phyloP scores from a whole-genome alignment of 2,329 filamentous ascomycete genomes.

The Cercospora sp. region DNA sequence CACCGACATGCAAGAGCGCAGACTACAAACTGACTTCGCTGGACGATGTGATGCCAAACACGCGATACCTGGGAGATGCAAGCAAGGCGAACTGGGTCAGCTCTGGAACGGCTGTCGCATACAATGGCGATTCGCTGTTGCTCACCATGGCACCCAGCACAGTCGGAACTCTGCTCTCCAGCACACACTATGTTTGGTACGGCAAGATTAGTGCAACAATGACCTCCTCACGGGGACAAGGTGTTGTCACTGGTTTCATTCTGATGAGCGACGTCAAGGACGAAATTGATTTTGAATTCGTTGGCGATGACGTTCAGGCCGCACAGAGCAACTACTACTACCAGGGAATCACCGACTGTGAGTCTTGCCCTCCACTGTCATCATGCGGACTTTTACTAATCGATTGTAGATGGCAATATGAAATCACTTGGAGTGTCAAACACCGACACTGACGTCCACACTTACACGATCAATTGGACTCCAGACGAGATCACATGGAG shows the following conservation, averaged over 20 bases:
- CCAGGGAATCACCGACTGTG: slow-evolving; percentile 89
- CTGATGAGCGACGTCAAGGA: slow-evolving; percentile 94
- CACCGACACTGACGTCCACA: slow-evolving; percentile 77
- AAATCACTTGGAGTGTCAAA: slow-evolving; percentile 68
- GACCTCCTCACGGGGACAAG: slow-evolving; percentile 78
- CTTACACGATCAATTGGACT: slow-evolving; percentile 91
- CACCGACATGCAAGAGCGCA: slow-evolving; percentile 74
- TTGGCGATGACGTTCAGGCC: slow-evolving; percentile 73
- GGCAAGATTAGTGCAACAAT: slow-evolving; percentile 84
- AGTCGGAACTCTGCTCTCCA: slow-evolving; percentile 82
- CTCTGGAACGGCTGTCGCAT: slow-evolving; percentile 70
- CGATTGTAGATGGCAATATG: slow-evolving; percentile 66
- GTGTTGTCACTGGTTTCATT: slow-evolving; percentile 97
- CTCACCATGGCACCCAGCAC: slow-evolving; percentile 87
- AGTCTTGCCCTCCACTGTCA: slow-evolving; percentile 42
- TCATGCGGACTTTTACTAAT: slow-evolving; percentile 24
- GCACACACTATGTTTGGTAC: slow-evolving; percentile 93
- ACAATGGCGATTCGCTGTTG: slow-evolving; percentile 66
- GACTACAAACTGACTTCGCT: slow-evolving; percentile 73
- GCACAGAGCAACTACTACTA: slow-evolving; percentile 97
- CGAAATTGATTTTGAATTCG: slow-evolving; percentile 96
- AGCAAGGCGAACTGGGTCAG: slow-evolving; percentile 82
- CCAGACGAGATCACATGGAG: slow-evolving; percentile 84
- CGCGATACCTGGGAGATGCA: slow-evolving; percentile 83
- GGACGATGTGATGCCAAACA: slow-evolving; percentile 68